Evolutionary conservation across 352 stramenopile species (phyloP).

Genomic region (Globisporangium spiculum): DNA sequence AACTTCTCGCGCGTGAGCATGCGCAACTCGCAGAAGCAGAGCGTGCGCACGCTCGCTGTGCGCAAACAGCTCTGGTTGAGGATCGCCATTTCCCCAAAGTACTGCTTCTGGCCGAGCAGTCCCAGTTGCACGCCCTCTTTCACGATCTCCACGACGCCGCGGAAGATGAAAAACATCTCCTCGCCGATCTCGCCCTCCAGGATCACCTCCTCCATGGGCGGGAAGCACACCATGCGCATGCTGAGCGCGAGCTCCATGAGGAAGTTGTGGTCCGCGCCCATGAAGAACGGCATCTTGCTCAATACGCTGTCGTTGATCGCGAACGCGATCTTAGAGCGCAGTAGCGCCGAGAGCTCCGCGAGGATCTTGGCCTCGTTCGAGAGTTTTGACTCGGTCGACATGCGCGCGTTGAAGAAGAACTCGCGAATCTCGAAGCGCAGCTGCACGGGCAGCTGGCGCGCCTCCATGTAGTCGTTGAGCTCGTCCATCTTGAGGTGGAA

Average conservation of each 20-base stretch:
- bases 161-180: conserved; percentile 79
- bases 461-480: conserved; percentile 79
- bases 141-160: conserved; percentile 60
- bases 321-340: conserved; percentile 75
- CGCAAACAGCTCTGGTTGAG: conserved; percentile 55
- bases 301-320: conserved; percentile 78
- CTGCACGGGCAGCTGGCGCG: conserved; percentile 61
- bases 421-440: conserved; percentile 74
- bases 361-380: conserved; percentile 64
- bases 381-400: conserved; percentile 64
- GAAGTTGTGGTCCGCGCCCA: conserved; percentile 69
- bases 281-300: conserved; percentile 78
- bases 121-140: conserved; percentile 44
- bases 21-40: conserved; percentile 72
- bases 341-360: conserved; percentile 57
- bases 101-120: conserved; percentile 69
- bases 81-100: conserved; percentile 80
- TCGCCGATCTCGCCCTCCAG: conserved; percentile 67
- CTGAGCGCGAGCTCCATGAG: conserved; percentile 74
- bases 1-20: conserved; percentile 66
- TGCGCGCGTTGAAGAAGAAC: conserved; percentile 72
- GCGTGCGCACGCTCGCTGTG: conserved; percentile 59
- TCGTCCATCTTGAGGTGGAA: conserved; percentile 77
- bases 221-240: conserved; percentile 78
- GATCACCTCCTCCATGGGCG: conserved; percentile 57